phyloP scores from a whole-genome alignment of 2,329 filamentous ascomycete genomes.

The Neopestalotiopsis sp. region DNA sequence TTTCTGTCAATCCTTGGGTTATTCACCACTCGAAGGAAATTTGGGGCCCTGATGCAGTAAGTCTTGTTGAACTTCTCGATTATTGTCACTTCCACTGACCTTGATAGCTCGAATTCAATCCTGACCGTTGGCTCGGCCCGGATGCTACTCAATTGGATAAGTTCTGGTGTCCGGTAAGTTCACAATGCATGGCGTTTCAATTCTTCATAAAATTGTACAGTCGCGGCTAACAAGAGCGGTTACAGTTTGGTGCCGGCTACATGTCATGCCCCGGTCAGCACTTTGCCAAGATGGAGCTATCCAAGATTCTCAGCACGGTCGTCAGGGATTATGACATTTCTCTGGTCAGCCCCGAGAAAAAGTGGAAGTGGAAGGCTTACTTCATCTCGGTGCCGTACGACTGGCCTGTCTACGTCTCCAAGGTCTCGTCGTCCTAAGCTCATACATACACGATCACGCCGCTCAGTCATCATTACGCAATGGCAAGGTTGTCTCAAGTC shows the following conservation, averaged over 20 bases:
- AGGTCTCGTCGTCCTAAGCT: not conserved
- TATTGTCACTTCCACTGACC: not conserved
- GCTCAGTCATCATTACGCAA: no score
- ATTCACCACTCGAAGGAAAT: constrained; percentile 34
- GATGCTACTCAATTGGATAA: constrained; percentile 27
- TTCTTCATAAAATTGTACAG: no score
- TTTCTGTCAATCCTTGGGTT: constrained; percentile 41
- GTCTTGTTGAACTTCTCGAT: not conserved
- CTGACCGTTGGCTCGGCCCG: constrained; percentile 37
- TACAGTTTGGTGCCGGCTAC: constrained; percentile 40
- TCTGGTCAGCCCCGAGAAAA: constrained; percentile 30
- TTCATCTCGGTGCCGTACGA: constrained; percentile 35
- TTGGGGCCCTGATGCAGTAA: constrained; percentile 36
- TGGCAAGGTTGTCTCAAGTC: no score
- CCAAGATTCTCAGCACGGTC: constrained; percentile 38
- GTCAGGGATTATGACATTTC: constrained; percentile 38
- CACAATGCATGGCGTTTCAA: not conserved
- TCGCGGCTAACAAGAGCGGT: not conserved
- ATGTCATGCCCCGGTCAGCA: constrained; percentile 40
- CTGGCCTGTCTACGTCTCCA: constrained; percentile 25
- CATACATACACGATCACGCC: not conserved
- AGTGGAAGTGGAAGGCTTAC: constrained; percentile 38
- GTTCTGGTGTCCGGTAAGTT: constrained; percentile 27
- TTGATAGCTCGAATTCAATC: constrained; percentile 31
- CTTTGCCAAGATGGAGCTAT: constrained; percentile 40